Percentiles rank a stretch among this genome's conserved stretches.
These are phyloP conservation scores for Berkeleyomyces basicola DNA, from an alignment of 2,329 filamentous ascomycete genomes.

Conservation along the genomic window DNA sequence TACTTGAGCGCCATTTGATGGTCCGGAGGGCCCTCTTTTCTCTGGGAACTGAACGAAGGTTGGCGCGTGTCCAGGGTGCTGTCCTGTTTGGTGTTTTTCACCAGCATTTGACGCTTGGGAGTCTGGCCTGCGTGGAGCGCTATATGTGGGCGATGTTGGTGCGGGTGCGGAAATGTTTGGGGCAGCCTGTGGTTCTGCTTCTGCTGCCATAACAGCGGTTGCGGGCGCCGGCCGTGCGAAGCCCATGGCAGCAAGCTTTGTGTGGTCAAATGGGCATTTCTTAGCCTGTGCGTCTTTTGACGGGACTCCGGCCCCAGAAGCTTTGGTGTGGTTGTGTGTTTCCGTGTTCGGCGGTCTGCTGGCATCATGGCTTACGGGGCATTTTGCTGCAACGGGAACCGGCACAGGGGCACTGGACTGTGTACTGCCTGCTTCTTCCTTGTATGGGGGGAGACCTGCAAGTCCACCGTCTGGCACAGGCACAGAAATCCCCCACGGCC, in stretches of 20 bases:
- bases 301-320: background rate
- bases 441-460: background rate
- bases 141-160: constrained; percentile 15
- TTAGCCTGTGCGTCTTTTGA: constrained; percentile 19
- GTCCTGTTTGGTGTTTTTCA: constrained; percentile 33
- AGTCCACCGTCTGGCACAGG: constrained; percentile 35
- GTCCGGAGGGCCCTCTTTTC: background rate
- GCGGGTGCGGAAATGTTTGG: constrained; percentile 4
- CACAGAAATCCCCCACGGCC: constrained; percentile 83
- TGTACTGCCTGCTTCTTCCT: background rate
- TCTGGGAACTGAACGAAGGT: background rate
- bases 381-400: constrained; percentile 33
- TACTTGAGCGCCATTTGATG: background rate
- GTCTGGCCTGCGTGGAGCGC: constrained; percentile 5
- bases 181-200: background rate
- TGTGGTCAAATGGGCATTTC: constrained; percentile 44
- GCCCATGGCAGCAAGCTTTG: constrained; percentile 26
- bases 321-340: constrained; percentile 19
- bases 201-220: background rate
- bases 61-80: constrained; percentile 17
- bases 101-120: constrained; percentile 23
- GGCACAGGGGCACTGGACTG: constrained; percentile 18
- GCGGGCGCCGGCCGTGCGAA: constrained; percentile 1
- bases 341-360: background rate
- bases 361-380: background rate